These are phyloP conservation scores for Pleurotus sapidus DNA, from an alignment of 768 basidiomycete species.

Conservation along the genomic window DNA sequence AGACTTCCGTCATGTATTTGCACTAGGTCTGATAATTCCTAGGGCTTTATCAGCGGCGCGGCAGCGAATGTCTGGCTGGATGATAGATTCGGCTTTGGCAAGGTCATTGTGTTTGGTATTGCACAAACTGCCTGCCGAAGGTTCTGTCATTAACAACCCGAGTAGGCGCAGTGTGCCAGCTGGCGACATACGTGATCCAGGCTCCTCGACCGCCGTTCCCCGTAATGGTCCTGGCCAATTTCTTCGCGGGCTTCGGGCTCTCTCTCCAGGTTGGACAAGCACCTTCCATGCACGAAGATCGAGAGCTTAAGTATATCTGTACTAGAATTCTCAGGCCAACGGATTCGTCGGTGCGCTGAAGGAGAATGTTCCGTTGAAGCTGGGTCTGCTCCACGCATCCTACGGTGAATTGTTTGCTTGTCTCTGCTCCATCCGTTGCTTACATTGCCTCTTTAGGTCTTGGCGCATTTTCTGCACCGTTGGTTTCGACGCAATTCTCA, in stretches of 20 bases:
- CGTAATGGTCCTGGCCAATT: constrained; percentile 40
- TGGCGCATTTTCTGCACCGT: constrained; percentile 56
- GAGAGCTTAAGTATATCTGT: background rate
- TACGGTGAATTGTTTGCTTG: constrained; percentile 34
- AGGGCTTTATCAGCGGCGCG: constrained; percentile 51
- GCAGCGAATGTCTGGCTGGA: constrained; percentile 44
- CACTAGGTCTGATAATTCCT: background rate
- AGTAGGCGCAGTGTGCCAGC: constrained; percentile 39
- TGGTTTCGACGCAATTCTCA: constrained; percentile 66
- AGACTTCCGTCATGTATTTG: background rate
- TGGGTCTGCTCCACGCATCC: constrained; percentile 49
- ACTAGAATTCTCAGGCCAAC: constrained; percentile 52
- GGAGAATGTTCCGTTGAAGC: constrained; percentile 41
- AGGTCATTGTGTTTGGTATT: constrained; percentile 23
- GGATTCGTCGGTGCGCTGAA: constrained; percentile 48
- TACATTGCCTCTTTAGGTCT: constrained; percentile 15
- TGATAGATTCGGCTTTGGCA: constrained; percentile 45
- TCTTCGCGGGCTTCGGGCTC: constrained; percentile 48
- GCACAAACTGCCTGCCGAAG: background rate
- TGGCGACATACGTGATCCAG: constrained; percentile 41
- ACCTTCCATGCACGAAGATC: too few species aligned
- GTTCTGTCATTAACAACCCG: background rate
- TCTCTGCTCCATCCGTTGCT: background rate
- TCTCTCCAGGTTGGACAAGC: constrained; percentile 34
- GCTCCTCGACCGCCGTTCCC: constrained; percentile 51